Conservation (phyloP, 202 grass and related monocot genomes). For the Elaeis oleifera region DNA sequence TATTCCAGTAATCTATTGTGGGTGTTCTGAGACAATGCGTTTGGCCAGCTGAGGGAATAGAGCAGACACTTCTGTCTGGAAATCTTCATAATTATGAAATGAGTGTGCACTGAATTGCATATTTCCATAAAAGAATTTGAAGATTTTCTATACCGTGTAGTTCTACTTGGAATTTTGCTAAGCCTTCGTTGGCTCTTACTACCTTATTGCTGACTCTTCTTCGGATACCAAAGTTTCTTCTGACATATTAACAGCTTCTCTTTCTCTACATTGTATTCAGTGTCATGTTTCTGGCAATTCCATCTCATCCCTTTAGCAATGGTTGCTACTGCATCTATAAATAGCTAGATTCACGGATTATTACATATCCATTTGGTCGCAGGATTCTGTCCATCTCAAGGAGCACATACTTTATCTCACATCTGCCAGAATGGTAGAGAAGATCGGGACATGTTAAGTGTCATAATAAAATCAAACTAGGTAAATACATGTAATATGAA, state of each 20-base stretch:
- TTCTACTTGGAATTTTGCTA: too few species aligned
- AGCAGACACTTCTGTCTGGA: too few species aligned
- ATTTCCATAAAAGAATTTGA: too few species aligned
- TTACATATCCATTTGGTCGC: conserved; percentile 9
- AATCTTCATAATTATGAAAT: too few species aligned
- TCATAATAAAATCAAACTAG: too few species aligned
- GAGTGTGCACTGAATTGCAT: too few species aligned
- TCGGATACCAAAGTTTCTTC: conserved; percentile 17
- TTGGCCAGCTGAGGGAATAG: too few species aligned
- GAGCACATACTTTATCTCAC: conserved; percentile 22
- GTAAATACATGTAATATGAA: too few species aligned
- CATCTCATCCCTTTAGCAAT: conserved; percentile 23
- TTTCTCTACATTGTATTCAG: conserved; percentile 8
- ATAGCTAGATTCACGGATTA: conserved; percentile 21
- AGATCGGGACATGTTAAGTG: background rate
- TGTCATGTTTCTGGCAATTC: conserved; percentile 15
- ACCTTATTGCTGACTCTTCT: conserved; percentile 4
- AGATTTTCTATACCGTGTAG: too few species aligned
- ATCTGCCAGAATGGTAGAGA: conserved; percentile 6
- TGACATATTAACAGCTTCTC: conserved; percentile 22
- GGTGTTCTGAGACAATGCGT: too few species aligned
- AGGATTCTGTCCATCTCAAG: conserved; percentile 27
- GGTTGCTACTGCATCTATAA: conserved; percentile 14
- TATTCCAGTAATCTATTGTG: too few species aligned
- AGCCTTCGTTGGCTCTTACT: too few species aligned